phyloP scores from a whole-genome alignment of 805 yeast species.

The Wickerhamiella sergipiensis region DNA sequence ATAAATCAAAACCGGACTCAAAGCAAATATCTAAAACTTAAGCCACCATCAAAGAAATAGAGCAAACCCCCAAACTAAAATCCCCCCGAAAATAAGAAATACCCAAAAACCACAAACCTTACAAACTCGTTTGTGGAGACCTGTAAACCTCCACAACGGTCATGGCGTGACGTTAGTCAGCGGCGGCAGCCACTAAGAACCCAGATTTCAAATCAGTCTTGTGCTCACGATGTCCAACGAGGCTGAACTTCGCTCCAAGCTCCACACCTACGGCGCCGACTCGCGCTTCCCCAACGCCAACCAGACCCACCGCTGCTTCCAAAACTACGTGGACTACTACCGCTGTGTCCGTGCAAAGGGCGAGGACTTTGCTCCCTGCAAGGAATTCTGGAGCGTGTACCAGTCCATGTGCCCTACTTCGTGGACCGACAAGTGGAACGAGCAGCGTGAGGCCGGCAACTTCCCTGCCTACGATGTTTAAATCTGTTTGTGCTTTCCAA shows the following conservation, averaged over 20 bases:
- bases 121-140: too few species aligned
- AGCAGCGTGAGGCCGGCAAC: constrained; percentile 36
- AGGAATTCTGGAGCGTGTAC: constrained; percentile 85
- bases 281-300: constrained; percentile 94
- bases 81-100: too few species aligned
- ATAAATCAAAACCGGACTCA: too few species aligned
- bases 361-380: constrained; percentile 96
- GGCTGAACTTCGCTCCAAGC: constrained; percentile 15
- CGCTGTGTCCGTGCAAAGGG: constrained; percentile 95
- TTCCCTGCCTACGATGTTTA: constrained; percentile 31
- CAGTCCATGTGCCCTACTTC: constrained; percentile 40
- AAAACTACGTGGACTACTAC: constrained; percentile 94
- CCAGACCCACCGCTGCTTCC: constrained; percentile 98
- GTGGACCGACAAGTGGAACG: constrained; percentile 31
- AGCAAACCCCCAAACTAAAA: too few species aligned
- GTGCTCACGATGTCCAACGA: constrained; percentile 12
- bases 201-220: not conserved
- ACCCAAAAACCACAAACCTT: too few species aligned
- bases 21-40: too few species aligned
- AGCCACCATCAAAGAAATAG: too few species aligned
- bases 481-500: not conserved
- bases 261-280: constrained; percentile 48
- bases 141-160: not conserved
- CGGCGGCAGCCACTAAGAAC: not conserved
- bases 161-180: not conserved